Evolutionary conservation across 208 protist species (phyloP), one percentile per base, ranked within the genome.

Genomic region (Acanthamoeba healyi): DNA sequence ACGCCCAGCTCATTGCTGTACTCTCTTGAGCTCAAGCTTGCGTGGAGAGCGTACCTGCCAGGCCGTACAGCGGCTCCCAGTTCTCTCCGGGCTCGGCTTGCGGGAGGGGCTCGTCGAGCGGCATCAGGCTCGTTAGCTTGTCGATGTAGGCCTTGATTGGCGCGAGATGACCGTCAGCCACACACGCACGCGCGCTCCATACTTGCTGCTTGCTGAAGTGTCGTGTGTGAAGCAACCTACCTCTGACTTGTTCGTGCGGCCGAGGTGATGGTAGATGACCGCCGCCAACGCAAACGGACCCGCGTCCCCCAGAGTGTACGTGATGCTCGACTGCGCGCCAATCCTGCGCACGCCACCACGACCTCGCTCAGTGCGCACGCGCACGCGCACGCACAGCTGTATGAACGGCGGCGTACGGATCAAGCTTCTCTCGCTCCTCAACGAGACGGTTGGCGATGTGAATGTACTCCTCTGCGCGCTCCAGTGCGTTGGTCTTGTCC

Each of bases 51-150:
- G 61, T 24, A 79, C 70, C 70, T 42, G 70, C 42, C 4, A 79
- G 70, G 38, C 79, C 79, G n/a, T 87, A 61, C 6, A 87, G 26
- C 9, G 49, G 79, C n/a, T 87, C 79, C 79, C 79, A 87, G n/a
- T 87, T n/a, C 19, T 61, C 46, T 5, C 40, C 24, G 24, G 79
- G 79, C 19, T 12, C 10, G 17, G n/a, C 10, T 22, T 7, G 14
- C n/a, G 15, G 26, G 22, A 26, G 3, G 9, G 29, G 15, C 6
- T 32, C n/a, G n/a, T n/a, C n/a, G n/a, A n/a, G n/a, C n/a, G n/a
- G n/a, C n/a, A n/a, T n/a, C n/a, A n/a, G n/a, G n/a, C n/a, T 40
- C 9, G 9, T 12, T 6, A 87, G 79, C 44, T 87, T 87, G n/a
- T 58, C 79, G 7, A 87, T 42, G 32, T 61, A 87, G 38, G 38